These are phyloP conservation scores for Evansstolkia leycettana DNA, from an alignment of 495 filamentous ascomycete species.

Conservation along the genomic window DNA sequence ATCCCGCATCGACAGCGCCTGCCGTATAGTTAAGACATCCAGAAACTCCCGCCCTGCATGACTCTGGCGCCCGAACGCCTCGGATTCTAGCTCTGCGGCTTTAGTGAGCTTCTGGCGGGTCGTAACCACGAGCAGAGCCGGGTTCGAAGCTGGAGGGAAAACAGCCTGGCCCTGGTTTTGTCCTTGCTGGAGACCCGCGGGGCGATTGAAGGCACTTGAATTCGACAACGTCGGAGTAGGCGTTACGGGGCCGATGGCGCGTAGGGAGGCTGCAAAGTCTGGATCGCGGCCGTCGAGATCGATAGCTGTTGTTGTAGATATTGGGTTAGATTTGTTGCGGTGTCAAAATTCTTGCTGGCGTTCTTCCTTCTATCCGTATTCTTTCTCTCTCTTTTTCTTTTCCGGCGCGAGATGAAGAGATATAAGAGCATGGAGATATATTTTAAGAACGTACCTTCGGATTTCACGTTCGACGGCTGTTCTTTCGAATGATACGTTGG, in stretches of 20 bases:
- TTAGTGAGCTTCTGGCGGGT: constrained; percentile 30
- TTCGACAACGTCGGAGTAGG: constrained; percentile 46
- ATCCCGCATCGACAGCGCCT: constrained; percentile 50
- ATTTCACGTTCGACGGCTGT: constrained; percentile 20
- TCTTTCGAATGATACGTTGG: constrained; percentile 30
- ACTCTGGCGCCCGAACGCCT: constrained; percentile 28
- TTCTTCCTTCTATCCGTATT: too few species aligned
- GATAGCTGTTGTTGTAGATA: constrained; percentile 33
- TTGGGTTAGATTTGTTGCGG: constrained; percentile 4
- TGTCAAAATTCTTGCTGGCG: too few species aligned
- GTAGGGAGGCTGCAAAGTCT: constrained; percentile 48
- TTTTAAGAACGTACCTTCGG: constrained; percentile 17
- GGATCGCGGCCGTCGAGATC: constrained; percentile 55
- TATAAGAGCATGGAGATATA: neutral
- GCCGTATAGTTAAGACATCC: constrained; percentile 47
- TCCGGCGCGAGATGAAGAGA: neutral
- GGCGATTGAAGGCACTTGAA: constrained; percentile 34
- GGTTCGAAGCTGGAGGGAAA: constrained; percentile 37
- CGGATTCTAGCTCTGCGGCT: constrained; percentile 39
- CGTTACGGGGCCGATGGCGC: constrained; percentile 50
- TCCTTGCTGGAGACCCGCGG: neutral
- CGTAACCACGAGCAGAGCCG: constrained; percentile 38
- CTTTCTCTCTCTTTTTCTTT: neutral
- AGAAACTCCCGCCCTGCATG: constrained; percentile 39
- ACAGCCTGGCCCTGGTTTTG: constrained; percentile 13